Evolutionary conservation across 805 yeast genomes (phyloP), one percentile per base, ranked within the genome.

Genomic region (Saturnispora quitensis): DNA sequence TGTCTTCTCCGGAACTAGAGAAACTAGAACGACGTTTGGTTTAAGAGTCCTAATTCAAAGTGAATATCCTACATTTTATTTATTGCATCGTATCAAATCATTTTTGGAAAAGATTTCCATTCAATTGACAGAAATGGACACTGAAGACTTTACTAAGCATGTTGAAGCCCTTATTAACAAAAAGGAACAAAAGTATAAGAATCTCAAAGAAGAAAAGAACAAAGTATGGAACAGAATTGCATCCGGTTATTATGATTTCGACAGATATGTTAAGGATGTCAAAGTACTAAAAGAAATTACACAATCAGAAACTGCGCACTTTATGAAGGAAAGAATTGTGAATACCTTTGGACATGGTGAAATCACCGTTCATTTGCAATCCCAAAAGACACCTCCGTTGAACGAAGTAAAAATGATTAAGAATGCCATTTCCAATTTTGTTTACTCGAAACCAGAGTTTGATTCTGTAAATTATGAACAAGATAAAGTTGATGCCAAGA

Each of bases 41-140:
- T 76, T 81, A 58, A 75, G 93, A 60, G 68, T 93, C 13, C 70
- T 90, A 57, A 76, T 90, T 48, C 99, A 91, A 69, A 83, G 93
- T 54, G 97, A 89, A 65, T 80, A 84, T 63, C 68, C 87, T 2
- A 74, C 93, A 3, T 77, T 75, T 13, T 90, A 82, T 65, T 73
- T 93, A 55, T 88, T 87, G 62, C 76, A 76, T 56, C 77, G 99
- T 66, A 84, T 93, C 51, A 84, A 78, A 36, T 75, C 76, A 50
- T 89, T 88, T 62, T 69, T 89, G 50, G 57, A 61, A 20, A 65
- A 65, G 17, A 64, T 66, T 50, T 62, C 64, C 15, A 65, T 73
- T 18, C 28, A 43, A 13, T 44, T 43, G 25, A 68, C 66, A 3
- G 68, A 71, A 4, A 69, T 91, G 73, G 61, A 78, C 1, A 80